Conservation (phyloP, 208 protist species). For the Borovskyia barvae region DNA sequence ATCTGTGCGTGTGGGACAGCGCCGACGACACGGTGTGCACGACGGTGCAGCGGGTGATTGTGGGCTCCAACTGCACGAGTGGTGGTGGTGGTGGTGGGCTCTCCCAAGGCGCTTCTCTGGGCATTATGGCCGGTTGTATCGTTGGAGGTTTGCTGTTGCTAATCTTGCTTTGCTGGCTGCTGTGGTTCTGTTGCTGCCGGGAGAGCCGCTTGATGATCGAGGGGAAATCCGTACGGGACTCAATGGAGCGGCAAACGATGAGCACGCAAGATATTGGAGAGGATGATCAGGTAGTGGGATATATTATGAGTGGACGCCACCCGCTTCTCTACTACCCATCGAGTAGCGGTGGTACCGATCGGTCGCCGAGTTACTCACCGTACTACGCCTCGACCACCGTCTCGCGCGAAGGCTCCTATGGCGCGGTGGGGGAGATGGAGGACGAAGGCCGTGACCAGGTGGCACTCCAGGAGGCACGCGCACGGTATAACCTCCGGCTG, state of each 20-base stretch:
- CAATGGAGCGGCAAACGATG: constrained; percentile 20
- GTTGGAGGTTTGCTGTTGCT: constrained; percentile 32
- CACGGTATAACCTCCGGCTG: constrained; percentile 60
- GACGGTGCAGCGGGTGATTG: constrained; percentile 31
- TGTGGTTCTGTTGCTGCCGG: constrained; percentile 43
- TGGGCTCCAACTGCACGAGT: constrained; percentile 27
- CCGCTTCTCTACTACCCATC: constrained; percentile 43
- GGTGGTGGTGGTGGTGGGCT: constrained; percentile 17
- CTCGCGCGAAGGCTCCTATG: not conserved
- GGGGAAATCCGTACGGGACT: not conserved
- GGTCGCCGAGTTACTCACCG: not conserved
- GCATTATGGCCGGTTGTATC: constrained; percentile 40
- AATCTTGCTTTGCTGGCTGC: constrained; percentile 30
- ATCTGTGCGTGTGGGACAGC: constrained; percentile 60
- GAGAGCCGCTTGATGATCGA: constrained; percentile 12
- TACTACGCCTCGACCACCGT: constrained; percentile 2
- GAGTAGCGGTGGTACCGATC: not conserved
- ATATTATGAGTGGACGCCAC: constrained; percentile 21
- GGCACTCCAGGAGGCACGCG: constrained; percentile 61
- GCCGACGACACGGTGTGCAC: constrained; percentile 47
- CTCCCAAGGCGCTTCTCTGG: constrained; percentile 23
- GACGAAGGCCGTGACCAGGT: constrained; percentile 59
- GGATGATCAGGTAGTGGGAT: constrained; percentile 11
- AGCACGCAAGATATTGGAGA: constrained; percentile 25
- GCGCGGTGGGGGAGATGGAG: constrained; percentile 39